These are phyloP conservation scores for Leptodermis oblonga DNA, from an alignment of 257 asterid species.

Conservation along the genomic window DNA sequence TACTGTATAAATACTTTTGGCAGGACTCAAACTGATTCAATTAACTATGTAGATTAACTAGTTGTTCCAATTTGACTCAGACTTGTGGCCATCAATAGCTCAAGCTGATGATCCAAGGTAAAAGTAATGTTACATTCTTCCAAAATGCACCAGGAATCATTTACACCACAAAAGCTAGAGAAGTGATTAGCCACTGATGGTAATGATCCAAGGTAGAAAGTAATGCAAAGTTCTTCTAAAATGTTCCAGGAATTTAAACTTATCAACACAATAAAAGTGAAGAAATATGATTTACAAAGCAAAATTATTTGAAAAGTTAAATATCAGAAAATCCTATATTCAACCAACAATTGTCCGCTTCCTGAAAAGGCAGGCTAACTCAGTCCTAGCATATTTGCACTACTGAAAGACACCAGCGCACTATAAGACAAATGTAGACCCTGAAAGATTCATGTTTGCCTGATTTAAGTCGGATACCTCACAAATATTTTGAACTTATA, in stretches of 20 bases:
- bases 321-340: background rate
- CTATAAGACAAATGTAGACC: background rate
- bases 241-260: background rate
- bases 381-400: background rate
- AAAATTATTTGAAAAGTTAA: background rate
- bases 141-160: background rate
- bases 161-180: background rate
- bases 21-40: background rate
- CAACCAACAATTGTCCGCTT: background rate
- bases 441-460: background rate
- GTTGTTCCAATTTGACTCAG: background rate
- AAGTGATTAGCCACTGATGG: background rate
- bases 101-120: background rate
- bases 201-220: background rate
- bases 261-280: background rate
- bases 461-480: background rate
- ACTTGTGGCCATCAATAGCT: background rate
- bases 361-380: background rate
- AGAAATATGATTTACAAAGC: background rate
- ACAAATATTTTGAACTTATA: background rate
- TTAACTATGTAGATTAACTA: background rate
- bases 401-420: background rate
- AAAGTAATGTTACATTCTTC: background rate
- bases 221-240: background rate
- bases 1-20: background rate